These are phyloP conservation scores for Phytophthora lateralis DNA, from an alignment of 352 stramenopile genomes.

Conservation along the genomic window DNA sequence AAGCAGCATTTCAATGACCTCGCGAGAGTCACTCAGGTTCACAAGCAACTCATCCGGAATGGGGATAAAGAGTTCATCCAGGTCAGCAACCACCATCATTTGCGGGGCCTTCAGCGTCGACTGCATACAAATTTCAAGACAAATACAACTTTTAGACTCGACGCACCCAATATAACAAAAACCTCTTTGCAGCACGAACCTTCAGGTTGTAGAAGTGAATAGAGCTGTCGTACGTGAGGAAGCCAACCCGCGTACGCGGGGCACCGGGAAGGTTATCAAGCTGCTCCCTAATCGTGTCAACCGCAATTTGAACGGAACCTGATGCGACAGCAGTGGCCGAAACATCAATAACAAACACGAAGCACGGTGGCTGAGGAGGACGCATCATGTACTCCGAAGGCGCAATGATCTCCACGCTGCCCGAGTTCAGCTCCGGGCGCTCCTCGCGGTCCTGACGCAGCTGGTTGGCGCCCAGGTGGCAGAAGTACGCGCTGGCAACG, in stretches of 20 bases:
- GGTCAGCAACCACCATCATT: slow-evolving; percentile 90
- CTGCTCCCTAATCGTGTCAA: slow-evolving; percentile 83
- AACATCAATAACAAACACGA: slow-evolving; percentile 91
- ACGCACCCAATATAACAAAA: not conserved
- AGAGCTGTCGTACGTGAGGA: slow-evolving; percentile 86
- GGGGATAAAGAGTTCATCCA: slow-evolving; percentile 91
- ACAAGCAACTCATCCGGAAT: slow-evolving; percentile 97
- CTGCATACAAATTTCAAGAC: slow-evolving; percentile 37
- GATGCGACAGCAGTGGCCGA: slow-evolving; percentile 76
- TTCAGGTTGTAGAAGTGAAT: slow-evolving; percentile 93
- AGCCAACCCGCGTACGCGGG: slow-evolving; percentile 79
- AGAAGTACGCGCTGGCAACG: slow-evolving; percentile 97
- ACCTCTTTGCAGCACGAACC: slow-evolving; percentile 32
- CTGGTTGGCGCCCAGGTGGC: slow-evolving; percentile 95
- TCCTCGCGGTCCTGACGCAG: slow-evolving; percentile 94
- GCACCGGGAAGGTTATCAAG: slow-evolving; percentile 79
- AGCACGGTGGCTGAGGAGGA: slow-evolving; percentile 86
- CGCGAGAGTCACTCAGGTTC: slow-evolving; percentile 95
- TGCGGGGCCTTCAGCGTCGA: slow-evolving; percentile 83
- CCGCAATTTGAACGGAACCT: slow-evolving; percentile 68
- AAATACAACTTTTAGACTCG: not conserved
- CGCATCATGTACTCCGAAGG: slow-evolving; percentile 92
- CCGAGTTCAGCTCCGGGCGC: slow-evolving; percentile 75
- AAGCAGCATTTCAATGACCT: slow-evolving; percentile 95
- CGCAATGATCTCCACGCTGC: slow-evolving; percentile 88